Evolutionary conservation across 192 early-diverging fungal genomes (phyloP).

Genomic region (Cetraspora pellucida): DNA sequence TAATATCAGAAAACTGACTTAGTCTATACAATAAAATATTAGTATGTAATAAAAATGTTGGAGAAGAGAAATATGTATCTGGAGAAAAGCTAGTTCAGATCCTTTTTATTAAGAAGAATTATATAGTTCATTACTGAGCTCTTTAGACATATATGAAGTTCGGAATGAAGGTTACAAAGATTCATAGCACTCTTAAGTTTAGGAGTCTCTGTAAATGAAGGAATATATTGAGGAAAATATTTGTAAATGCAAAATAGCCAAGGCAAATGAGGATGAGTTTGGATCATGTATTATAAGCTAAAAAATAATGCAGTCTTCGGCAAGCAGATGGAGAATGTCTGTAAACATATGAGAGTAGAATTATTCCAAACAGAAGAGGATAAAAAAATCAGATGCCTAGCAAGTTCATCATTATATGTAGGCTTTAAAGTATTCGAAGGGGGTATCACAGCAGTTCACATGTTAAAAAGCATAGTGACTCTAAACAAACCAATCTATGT

Average conservation of each 20-base stretch:
- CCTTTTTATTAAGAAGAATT: constrained; percentile 24
- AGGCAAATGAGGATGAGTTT: constrained; percentile 16
- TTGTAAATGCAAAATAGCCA: constrained; percentile 18
- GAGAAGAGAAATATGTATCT: constrained; percentile 17
- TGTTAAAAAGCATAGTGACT: constrained; percentile 25
- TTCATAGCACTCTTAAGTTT: constrained; percentile 21
- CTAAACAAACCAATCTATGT: constrained; percentile 27
- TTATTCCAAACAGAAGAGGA: constrained; percentile 1
- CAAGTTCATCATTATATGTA: constrained; percentile 20
- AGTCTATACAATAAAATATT: constrained; percentile 27
- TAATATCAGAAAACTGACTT: constrained; percentile 28
- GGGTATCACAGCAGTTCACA: constrained; percentile 28
- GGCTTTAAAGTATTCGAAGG: constrained; percentile 13
- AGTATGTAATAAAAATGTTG: constrained; percentile 18
- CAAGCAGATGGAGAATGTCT: constrained; percentile 28
- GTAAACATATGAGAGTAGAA: constrained; percentile 32
- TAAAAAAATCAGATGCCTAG: constrained; percentile 19
- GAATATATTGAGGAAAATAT: constrained; percentile 32
- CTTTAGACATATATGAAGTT: constrained; percentile 17
- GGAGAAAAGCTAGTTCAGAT: constrained; percentile 24
- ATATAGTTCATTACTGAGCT: constrained; percentile 18
- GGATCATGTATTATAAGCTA: constrained; percentile 20
- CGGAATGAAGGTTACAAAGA: constrained; percentile 23
- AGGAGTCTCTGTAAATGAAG: constrained; percentile 25
- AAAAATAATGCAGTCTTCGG: constrained; percentile 29